phyloP scores from a whole-genome alignment of 805 yeast species.

The Grigorovia humatica region DNA sequence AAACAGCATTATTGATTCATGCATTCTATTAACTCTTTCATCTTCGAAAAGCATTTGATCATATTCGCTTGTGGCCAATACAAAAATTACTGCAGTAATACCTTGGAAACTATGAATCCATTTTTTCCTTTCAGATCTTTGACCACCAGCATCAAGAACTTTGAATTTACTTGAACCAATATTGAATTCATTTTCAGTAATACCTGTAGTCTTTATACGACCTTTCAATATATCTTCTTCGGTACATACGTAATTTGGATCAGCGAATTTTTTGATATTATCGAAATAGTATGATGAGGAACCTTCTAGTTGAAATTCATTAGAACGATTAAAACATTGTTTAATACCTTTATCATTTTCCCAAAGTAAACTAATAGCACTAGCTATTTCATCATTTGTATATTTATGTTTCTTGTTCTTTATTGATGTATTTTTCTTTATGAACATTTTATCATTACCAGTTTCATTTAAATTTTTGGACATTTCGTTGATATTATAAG shows the following conservation, averaged over 20 bases:
- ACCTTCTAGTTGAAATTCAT: slow-evolving; percentile 77
- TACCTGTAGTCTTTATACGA: slow-evolving; percentile 91
- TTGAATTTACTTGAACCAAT: slow-evolving; percentile 58
- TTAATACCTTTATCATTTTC: slow-evolving; percentile 53
- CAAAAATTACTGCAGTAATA: slow-evolving; percentile 79
- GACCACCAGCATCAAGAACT: slow-evolving; percentile 95
- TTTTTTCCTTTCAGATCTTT: slow-evolving; percentile 78
- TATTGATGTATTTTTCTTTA: slow-evolving; percentile 7
- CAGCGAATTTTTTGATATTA: slow-evolving; percentile 53
- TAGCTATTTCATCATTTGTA: slow-evolving; percentile 51
- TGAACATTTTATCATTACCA: slow-evolving; percentile 18
- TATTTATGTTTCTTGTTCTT: slow-evolving; percentile 3
- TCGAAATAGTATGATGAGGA: slow-evolving; percentile 76
- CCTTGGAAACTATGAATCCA: slow-evolving; percentile 95
- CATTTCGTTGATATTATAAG: slow-evolving; percentile 12
- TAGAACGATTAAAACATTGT: slow-evolving; percentile 47
- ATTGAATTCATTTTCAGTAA: slow-evolving; percentile 73
- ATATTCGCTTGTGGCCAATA: slow-evolving; percentile 82
- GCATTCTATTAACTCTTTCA: slow-evolving; percentile 78
- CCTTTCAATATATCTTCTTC: slow-evolving; percentile 84
- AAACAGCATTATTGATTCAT: slow-evolving; percentile 77
- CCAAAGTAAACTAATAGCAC: slow-evolving; percentile 67
- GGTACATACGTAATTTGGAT: slow-evolving; percentile 54
- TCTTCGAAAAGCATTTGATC: slow-evolving; percentile 91
- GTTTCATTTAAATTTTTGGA: slow-evolving; percentile 18